A percentile compares a stretch with the other conserved stretches of the same genome.
These are phyloP conservation scores for Lipomyces yamanashiensis DNA, from an alignment of 805 yeast species.

Conservation along the genomic window DNA sequence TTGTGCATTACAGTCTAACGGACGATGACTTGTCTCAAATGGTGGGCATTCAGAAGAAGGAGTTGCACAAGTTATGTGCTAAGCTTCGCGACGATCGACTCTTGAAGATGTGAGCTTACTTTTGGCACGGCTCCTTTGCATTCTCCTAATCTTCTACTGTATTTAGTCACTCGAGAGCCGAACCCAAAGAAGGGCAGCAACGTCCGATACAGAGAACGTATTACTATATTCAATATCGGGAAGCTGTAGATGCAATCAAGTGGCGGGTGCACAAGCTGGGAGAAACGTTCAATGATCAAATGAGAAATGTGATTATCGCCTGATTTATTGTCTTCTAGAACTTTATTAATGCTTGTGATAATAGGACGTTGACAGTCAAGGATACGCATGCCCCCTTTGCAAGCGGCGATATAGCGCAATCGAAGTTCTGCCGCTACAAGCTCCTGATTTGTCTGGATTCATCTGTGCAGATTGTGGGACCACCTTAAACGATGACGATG, in stretches of 20 bases:
- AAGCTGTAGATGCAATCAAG: slow-evolving; percentile 92
- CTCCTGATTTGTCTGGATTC: slow-evolving; percentile 80
- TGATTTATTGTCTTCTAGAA: background rate
- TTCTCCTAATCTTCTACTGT: background rate
- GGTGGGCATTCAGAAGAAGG: slow-evolving; percentile 83
- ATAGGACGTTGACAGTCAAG: slow-evolving; percentile 83
- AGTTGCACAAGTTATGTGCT: slow-evolving; percentile 79
- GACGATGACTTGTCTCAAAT: slow-evolving; percentile 88
- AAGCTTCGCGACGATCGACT: slow-evolving; percentile 83
- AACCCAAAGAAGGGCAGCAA: slow-evolving; percentile 58
- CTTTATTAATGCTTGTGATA: background rate
- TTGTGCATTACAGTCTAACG: slow-evolving; percentile 53
- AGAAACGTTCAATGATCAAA: slow-evolving; percentile 74
- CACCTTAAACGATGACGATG: slow-evolving; percentile 81
- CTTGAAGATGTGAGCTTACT: slow-evolving; percentile 58
- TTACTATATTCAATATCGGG: slow-evolving; percentile 85
- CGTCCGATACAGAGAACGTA: slow-evolving; percentile 77
- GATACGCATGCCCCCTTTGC: slow-evolving; percentile 88
- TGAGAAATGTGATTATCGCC: slow-evolving; percentile 55
- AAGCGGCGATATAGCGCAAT: slow-evolving; percentile 77
- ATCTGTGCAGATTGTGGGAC: slow-evolving; percentile 84
- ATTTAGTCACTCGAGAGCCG: slow-evolving; percentile 36
- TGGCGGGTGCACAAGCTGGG: slow-evolving; percentile 95
- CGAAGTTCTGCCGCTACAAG: slow-evolving; percentile 82
- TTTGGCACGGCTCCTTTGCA: background rate